A percentile compares a stretch with the other conserved stretches of the same genome.
Evolutionary conservation across 257 asterid genomes (phyloP).

Genomic region (Nicotiana obtusifolia): DNA sequence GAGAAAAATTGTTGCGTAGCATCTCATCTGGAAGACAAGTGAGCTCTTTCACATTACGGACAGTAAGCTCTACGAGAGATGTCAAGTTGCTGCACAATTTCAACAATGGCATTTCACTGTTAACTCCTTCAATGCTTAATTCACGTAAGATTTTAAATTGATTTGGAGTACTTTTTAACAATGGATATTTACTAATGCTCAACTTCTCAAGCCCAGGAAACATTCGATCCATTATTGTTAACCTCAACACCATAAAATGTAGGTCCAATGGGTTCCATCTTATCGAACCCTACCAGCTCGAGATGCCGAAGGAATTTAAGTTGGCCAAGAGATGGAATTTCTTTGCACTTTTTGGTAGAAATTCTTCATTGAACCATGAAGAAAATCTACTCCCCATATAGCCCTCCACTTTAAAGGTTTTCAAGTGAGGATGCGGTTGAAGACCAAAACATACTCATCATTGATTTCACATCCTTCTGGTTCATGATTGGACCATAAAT

Average conservation of each 20-base stretch:
- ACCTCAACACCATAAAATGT: neutral
- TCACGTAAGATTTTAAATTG: slow-evolving; percentile 15
- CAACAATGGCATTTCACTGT: neutral
- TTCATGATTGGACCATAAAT: neutral
- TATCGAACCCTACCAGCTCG: neutral
- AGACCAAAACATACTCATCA: slow-evolving; percentile 18
- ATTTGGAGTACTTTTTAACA: slow-evolving; percentile 22
- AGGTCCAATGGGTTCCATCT: neutral
- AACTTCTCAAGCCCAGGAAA: slow-evolving; percentile 28
- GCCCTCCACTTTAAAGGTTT: neutral
- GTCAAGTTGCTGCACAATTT: slow-evolving; percentile 10
- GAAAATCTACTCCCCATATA: slow-evolving; percentile 13
- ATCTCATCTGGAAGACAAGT: neutral
- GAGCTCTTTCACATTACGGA: fast-evolving
- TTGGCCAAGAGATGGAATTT: slow-evolving; percentile 23
- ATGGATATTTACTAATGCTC: neutral
- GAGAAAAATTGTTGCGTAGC: neutral
- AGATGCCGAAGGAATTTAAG: slow-evolving; percentile 18
- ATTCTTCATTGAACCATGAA: slow-evolving; percentile 8
- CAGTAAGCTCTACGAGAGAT: neutral
- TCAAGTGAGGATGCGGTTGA: slow-evolving; percentile 19
- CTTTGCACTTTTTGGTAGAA: slow-evolving; percentile 2
- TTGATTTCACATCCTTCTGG: neutral
- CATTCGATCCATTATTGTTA: neutral
- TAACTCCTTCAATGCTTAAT: fast-evolving